Evolutionary conservation across 768 basidiomycete genomes (phyloP).

Genomic region (Leucocoprinus leucothites): DNA sequence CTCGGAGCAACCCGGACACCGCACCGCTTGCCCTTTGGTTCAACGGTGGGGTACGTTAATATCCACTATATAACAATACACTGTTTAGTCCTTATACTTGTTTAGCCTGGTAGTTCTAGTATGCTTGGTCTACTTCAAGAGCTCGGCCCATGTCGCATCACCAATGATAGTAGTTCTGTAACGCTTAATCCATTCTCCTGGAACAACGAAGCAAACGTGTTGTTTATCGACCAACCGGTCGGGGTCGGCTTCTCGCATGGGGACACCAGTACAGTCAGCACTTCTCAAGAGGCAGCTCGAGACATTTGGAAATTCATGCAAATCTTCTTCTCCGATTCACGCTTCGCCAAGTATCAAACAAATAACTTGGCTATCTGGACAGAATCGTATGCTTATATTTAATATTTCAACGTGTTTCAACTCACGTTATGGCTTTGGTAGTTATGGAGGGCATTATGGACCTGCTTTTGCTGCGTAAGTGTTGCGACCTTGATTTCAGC

Average conservation of each 20-base stretch:
- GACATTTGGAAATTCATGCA: constrained; percentile 65
- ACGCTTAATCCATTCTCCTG: constrained; percentile 53
- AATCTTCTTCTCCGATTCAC: constrained; percentile 54
- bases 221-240: constrained; percentile 65
- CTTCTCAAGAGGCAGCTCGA: constrained; percentile 49
- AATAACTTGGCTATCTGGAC: constrained; percentile 60
- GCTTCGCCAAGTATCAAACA: constrained; percentile 44
- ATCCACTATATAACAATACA: background rate
- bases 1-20: constrained; percentile 56
- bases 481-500: background rate
- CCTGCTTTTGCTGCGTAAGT: constrained; percentile 59
- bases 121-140: constrained; percentile 73
- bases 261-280: constrained; percentile 37
- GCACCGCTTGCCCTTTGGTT: constrained; percentile 69
- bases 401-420: background rate
- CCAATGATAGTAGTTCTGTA: constrained; percentile 48
- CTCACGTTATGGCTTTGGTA: constrained; percentile 18
- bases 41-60: constrained; percentile 50
- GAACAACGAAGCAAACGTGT: constrained; percentile 53
- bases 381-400: constrained; percentile 42
- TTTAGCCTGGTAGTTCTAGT: constrained; percentile 51
- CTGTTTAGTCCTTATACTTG: background rate
- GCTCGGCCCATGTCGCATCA: constrained; percentile 69
- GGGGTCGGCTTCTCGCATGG: constrained; percentile 66
- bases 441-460: constrained; percentile 72